Percentiles rank a stretch among this genome's conserved stretches.
Evolutionary conservation across 2,329 filamentous ascomycete species (phyloP).

Genomic region (Fusarium lyarnte): DNA sequence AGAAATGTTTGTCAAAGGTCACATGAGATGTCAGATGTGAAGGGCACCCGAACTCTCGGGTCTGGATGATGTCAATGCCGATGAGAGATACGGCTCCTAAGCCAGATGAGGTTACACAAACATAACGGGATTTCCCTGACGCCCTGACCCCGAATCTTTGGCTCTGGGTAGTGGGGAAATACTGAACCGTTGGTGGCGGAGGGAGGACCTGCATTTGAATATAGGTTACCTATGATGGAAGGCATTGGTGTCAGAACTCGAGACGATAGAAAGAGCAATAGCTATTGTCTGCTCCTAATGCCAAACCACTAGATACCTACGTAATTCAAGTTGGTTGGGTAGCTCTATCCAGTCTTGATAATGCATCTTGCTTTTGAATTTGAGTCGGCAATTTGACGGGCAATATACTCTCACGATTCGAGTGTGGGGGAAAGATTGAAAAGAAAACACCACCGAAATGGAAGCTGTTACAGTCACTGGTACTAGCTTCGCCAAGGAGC

Average conservation of each 20-base stretch:
- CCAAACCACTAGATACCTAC: background rate
- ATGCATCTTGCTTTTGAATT: background rate
- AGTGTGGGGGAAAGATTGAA: background rate
- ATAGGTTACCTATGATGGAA: background rate
- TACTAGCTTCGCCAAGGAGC: background rate
- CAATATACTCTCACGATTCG: background rate
- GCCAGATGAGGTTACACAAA: slow-evolving; percentile 9
- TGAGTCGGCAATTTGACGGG: background rate
- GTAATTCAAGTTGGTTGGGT: background rate
- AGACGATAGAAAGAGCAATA: background rate
- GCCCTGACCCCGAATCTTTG: background rate
- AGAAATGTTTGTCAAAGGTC: background rate
- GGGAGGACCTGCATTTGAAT: background rate
- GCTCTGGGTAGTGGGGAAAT: background rate
- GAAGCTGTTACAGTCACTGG: background rate
- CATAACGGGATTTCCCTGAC: background rate
- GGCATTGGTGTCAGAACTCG: background rate
- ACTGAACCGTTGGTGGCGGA: background rate
- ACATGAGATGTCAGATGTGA: background rate
- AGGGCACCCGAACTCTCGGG: background rate
- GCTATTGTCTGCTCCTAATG: background rate
- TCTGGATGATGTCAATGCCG: slow-evolving; percentile 9
- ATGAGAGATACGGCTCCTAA: background rate
- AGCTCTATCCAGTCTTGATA: background rate
- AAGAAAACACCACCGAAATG: background rate